These are phyloP conservation scores for Narthecium ossifragum DNA, from an alignment of 106 monocot species.

Conservation along the genomic window DNA sequence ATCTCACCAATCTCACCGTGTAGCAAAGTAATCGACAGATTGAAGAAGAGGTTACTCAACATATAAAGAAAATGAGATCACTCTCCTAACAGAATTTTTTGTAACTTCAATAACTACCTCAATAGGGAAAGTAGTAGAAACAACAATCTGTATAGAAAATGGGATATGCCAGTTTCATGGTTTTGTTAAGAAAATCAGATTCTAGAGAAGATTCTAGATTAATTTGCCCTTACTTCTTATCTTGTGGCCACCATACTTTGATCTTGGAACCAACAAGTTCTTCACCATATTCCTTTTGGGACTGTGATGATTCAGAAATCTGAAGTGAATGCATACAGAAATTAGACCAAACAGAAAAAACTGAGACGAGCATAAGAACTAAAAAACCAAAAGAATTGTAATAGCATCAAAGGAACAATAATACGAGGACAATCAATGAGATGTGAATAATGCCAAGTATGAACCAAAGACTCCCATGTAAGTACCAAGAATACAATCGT, in stretches of 20 bases:
- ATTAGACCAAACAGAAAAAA: too few relatives aligned
- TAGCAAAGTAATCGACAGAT: too few relatives aligned
- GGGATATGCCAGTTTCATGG: not conserved
- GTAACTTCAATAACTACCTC: not conserved
- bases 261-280: conserved; percentile 12
- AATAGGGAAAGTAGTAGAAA: not conserved
- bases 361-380: too few relatives aligned
- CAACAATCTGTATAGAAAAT: not conserved
- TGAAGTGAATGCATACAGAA: not conserved
- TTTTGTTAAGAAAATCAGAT: not conserved
- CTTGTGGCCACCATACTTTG: conserved; percentile 18
- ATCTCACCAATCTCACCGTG: too few relatives aligned
- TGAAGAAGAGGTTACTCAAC: too few relatives aligned
- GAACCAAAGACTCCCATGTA: too few relatives aligned
- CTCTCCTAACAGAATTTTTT: too few relatives aligned
- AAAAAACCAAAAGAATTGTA: not conserved
- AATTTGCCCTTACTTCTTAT: conserved; percentile 4
- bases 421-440: too few relatives aligned
- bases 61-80: too few relatives aligned
- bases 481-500: too few relatives aligned
- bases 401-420: not conserved
- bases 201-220: not conserved
- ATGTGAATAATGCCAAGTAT: too few relatives aligned
- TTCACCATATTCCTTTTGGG: not conserved
- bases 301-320: not conserved